phyloP scores from a whole-genome alignment of 2,329 filamentous ascomycete species.

The Gyromitra esculenta region DNA sequence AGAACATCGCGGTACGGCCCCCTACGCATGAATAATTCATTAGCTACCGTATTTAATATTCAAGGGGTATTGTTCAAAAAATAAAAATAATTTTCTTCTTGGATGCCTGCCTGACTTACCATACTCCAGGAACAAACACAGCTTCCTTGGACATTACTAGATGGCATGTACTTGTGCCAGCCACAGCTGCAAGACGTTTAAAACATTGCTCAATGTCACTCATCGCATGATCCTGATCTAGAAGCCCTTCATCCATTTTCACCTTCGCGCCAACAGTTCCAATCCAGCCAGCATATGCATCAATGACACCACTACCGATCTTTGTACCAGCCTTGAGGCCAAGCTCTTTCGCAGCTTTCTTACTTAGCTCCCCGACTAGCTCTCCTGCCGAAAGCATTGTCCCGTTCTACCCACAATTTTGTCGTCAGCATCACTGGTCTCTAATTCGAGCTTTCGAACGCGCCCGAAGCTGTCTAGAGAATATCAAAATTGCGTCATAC shows the following conservation, averaged over 20 bases:
- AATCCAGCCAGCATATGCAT: constrained; percentile 98
- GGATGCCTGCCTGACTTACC: constrained; percentile 63
- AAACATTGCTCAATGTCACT: constrained; percentile 95
- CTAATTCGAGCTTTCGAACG: neutral
- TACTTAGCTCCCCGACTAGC: constrained; percentile 83
- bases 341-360: constrained; percentile 82
- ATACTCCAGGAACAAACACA: constrained; percentile 93
- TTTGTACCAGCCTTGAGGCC: constrained; percentile 88
- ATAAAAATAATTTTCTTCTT: neutral
- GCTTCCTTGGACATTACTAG: constrained; percentile 93
- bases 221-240: constrained; percentile 73
- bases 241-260: constrained; percentile 73
- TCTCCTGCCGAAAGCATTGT: constrained; percentile 92
- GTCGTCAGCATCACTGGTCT: neutral
- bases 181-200: constrained; percentile 89
- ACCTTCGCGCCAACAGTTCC: constrained; percentile 98
- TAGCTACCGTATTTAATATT: constrained; percentile 16
- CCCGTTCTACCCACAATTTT: constrained; percentile 74
- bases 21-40: constrained; percentile 27
- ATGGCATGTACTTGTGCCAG: constrained; percentile 96
- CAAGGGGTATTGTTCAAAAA: neutral
- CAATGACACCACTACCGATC: constrained; percentile 94
- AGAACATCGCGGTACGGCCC: constrained; percentile 95
- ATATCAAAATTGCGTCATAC: constrained; percentile 71
- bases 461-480: constrained; percentile 12